Base-by-base conservation (phyloP, 1,284 basidiomycete species). In the Cystobasidiaceae sp. region DNA sequence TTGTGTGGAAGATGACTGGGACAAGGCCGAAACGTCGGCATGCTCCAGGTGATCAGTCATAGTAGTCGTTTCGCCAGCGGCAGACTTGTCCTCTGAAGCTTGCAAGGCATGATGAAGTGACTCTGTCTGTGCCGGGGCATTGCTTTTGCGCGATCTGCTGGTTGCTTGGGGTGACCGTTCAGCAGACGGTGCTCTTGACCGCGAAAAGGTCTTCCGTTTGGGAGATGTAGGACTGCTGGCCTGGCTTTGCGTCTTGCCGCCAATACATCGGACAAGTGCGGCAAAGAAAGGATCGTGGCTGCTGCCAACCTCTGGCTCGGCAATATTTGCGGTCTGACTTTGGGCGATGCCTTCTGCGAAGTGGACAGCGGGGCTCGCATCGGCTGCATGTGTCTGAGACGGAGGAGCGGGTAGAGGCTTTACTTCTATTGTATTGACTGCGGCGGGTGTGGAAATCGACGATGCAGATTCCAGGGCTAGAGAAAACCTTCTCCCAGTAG, bases 251-350 rank as follows among this genome's bases (percentile, higher is more conserved):
- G 77, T 70, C 55, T 77, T 79, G 1, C 80, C 77, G 46, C 69
- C 64, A 19, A 77, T 65, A 44, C 69, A 33, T 17, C 25, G 37
- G 19, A 50, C 37, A 3, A 66, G 66, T 23, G 82, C 77, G 4
- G 90, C 81, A 27, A 81, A 81, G 57, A 91, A 89, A 9, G 89
- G 89, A 68, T 82, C 82, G n/a, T 34, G 41, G 2, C 13, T 43
- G 33, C 39, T 32, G 33, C 37, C 19, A 57, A 19, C 30, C 17
- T 39, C 17, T 23, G 44, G 17, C 37, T 54, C n/a, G n/a, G n/a
- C n/a, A n/a, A n/a, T n/a, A n/a, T n/a, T n/a, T n/a, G n/a, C n/a
- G n/a, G n/a, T n/a, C n/a, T n/a, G n/a, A n/a, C n/a, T n/a, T n/a
- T n/a, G n/a, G n/a, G n/a, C n/a, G n/a, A n/a, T n/a, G n/a, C n/a